Conservation (phyloP, 805 yeast species). For the Wickerhamiella kazuoi region DNA sequence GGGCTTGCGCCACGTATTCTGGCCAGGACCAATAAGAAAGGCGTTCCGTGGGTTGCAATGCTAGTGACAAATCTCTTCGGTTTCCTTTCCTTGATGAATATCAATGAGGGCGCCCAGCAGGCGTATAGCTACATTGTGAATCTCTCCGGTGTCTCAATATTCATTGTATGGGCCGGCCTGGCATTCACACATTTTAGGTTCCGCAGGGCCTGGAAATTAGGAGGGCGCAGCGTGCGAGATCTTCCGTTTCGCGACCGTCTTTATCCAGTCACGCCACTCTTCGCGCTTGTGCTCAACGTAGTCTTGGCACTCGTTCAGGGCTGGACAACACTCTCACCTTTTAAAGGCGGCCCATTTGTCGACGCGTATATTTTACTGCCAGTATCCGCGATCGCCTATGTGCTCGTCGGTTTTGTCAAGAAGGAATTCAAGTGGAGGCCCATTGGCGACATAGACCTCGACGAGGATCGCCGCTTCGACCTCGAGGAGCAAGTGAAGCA, state of each 20-base stretch:
- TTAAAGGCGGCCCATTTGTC: conserved; percentile 34
- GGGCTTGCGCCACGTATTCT: conserved; percentile 43
- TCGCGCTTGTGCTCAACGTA: conserved; percentile 32
- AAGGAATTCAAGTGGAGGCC: conserved; percentile 25
- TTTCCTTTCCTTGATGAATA: conserved; percentile 37
- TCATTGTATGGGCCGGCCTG: conserved; percentile 49
- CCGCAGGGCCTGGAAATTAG: conserved; percentile 29
- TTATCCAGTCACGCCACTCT: conserved; percentile 34
- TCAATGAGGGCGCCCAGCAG: conserved; percentile 39
- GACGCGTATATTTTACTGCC: conserved; percentile 52
- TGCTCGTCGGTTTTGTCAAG: conserved; percentile 22
- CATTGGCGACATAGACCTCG: conserved; percentile 26
- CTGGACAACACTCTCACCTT: conserved; percentile 46
- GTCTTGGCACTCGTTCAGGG: conserved; percentile 47
- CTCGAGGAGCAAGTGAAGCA: too few species aligned
- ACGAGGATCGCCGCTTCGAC: conserved; percentile 16
- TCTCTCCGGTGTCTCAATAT: conserved; percentile 48
- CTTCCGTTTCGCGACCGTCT: conserved; percentile 36
- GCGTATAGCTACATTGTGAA: conserved; percentile 46
- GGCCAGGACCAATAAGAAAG: conserved; percentile 33
- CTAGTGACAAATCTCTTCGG: conserved; percentile 32
- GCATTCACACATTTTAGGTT: conserved; percentile 40
- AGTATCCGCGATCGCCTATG: conserved; percentile 30
- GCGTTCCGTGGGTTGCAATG: conserved; percentile 49
- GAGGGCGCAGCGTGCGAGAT: conserved; percentile 24